These are phyloP conservation scores for Penicillium sp. DNA, from an alignment of 2,329 filamentous ascomycete genomes.

Conservation along the genomic window DNA sequence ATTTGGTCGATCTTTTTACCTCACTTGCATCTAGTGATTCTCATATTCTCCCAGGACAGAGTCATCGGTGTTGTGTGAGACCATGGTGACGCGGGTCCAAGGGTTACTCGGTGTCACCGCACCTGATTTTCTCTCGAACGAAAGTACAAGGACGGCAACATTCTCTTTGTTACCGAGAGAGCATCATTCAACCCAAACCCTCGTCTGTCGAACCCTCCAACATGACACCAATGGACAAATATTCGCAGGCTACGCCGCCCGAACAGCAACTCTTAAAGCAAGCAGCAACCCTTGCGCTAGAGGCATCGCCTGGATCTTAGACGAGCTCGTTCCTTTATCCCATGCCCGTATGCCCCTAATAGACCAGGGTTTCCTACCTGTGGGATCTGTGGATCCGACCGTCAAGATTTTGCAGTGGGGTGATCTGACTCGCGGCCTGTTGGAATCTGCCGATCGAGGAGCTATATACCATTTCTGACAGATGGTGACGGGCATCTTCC, in stretches of 20 bases:
- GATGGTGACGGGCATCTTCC: constrained; percentile 54
- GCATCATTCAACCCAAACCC: not conserved
- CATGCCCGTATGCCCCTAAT: constrained; percentile 53
- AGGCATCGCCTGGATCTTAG: constrained; percentile 53
- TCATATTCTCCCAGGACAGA: not conserved
- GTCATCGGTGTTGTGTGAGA: not conserved
- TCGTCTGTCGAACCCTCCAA: not conserved
- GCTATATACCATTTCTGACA: constrained; percentile 53
- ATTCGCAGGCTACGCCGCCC: not conserved
- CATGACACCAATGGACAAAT: not conserved
- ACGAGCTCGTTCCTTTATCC: constrained; percentile 46
- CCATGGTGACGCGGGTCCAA: not conserved
- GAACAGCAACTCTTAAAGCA: not conserved
- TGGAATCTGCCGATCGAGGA: constrained; percentile 52
- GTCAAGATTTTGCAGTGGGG: constrained; percentile 58
- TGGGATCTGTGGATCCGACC: constrained; percentile 53
- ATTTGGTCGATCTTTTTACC: not conserved
- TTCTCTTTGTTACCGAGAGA: not conserved
- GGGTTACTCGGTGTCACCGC: not conserved
- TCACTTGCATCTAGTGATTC: not conserved
- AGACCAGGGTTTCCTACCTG: constrained; percentile 56
- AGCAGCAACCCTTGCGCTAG: constrained; percentile 44
- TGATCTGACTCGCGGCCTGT: constrained; percentile 48
- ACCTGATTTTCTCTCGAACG: too few relatives aligned
- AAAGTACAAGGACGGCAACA: not conserved